Percentiles rank a stretch among this genome's conserved stretches.
These are phyloP conservation scores for Galerina sulciceps DNA, from an alignment of 768 basidiomycete genomes.

Conservation along the genomic window DNA sequence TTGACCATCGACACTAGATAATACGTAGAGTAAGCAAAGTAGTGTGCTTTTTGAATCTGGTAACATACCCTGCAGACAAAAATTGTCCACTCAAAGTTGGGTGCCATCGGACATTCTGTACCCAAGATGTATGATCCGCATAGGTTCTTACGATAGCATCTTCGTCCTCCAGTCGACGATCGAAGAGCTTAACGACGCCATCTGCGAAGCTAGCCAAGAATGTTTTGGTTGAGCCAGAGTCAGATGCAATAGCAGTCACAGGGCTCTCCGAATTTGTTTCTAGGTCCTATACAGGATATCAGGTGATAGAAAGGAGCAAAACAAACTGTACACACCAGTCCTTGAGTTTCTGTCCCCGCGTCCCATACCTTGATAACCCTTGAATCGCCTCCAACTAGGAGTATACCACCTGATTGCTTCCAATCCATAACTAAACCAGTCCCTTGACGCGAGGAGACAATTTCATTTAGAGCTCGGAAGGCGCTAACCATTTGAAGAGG, in stretches of 20 bases:
- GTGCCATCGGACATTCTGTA: conserved; percentile 90
- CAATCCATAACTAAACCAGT: conserved; percentile 89
- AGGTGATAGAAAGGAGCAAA: background rate
- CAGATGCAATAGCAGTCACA: conserved; percentile 83
- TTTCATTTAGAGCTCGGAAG: conserved; percentile 86
- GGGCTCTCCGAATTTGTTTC: conserved; percentile 91
- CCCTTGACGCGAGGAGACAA: conserved; percentile 75
- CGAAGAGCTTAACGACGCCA: conserved; percentile 88
- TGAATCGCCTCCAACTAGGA: conserved; percentile 93
- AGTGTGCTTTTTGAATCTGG: background rate
- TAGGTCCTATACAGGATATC: conserved; percentile 63
- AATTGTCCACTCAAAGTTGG: conserved; percentile 70
- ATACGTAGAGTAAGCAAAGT: background rate
- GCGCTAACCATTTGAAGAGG: conserved; percentile 92
- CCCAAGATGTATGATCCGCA: conserved; percentile 80
- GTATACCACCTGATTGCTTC: conserved; percentile 85
- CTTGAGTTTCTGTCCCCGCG: conserved; percentile 83
- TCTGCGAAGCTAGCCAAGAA: conserved; percentile 94
- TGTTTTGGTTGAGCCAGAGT: conserved; percentile 72
- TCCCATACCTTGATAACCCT: conserved; percentile 93
- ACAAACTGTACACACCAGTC: conserved; percentile 56
- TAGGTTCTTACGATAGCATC: conserved; percentile 83
- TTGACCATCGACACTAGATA: conserved; percentile 79
- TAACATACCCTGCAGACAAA: conserved; percentile 80
- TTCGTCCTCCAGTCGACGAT: conserved; percentile 84